Evolutionary conservation across 129 eudicot genomes (phyloP), one percentile per base, ranked within the genome.

Genomic region (Centaurea solstitialis): DNA sequence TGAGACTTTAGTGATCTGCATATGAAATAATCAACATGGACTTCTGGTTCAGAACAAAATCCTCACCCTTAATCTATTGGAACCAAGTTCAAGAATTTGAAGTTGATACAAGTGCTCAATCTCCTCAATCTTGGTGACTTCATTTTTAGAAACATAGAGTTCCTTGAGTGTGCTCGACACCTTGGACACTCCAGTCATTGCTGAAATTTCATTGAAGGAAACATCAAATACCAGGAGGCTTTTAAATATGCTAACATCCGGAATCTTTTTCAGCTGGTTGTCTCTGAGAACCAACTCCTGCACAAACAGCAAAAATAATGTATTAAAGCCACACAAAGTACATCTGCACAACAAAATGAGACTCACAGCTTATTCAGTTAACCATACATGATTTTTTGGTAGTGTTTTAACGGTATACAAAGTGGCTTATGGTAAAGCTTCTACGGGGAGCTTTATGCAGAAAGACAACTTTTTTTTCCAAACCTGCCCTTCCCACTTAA

Each of bases 81-180:
- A 95, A 41, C 99, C 99, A 85, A 95, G 99, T 88, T 95, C 99
- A 79, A 95, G 99, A 84, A 95, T 93, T 80, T 82, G 89, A 74
- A 95, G 87, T 69, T 82, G 85, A 82, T 86, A 89, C n/a, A 95
- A 84, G 84, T 95, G 99, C 43, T 91, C 97, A 28, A 95, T 95
- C 89, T 95, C 99, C 87, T 95, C 99, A 0, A 95, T 95, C 82
- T 91, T 93, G 12, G 89, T 18, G 61, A 95, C 93, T 87, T 95
- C 98, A 75, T 95, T 95, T 90, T 95, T 95, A 12, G 99, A 95
- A 45, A 95, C 92, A 72, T 92, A 95, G n/a, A 95, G 94, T 75
- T 95, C 99, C 85, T 89, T 95, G 75, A 95, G 99, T 15, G 94
- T 89, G 87, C 40, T 85, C 68, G 99, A 83, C 57, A 81, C 97